Evolutionary conservation across 2,329 filamentous ascomycete species (phyloP).

Genomic region (Trichoderma polysporum): DNA sequence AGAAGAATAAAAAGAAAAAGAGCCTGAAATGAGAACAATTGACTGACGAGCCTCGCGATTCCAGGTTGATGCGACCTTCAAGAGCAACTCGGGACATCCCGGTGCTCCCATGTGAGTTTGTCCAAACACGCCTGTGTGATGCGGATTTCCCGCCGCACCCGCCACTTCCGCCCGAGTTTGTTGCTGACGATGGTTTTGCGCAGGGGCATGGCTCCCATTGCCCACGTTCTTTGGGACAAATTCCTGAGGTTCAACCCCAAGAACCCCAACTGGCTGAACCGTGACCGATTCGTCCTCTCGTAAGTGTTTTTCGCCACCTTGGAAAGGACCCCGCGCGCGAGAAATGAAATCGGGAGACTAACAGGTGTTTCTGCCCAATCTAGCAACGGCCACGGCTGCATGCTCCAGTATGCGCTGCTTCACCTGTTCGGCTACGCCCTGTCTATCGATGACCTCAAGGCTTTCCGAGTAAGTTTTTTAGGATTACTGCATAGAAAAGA

Average conservation of each 20-base stretch:
- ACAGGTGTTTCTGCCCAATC: slow-evolving; percentile 10
- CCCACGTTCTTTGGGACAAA: slow-evolving; percentile 97
- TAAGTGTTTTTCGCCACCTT: slow-evolving; percentile 55
- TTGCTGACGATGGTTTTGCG: slow-evolving; percentile 21
- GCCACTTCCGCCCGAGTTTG: slow-evolving; percentile 29
- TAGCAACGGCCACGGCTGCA: slow-evolving; percentile 98
- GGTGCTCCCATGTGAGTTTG: slow-evolving; percentile 85
- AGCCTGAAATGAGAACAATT: slow-evolving; percentile 21
- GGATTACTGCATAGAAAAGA: neutral
- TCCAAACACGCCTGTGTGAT: neutral
- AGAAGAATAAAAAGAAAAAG: neutral
- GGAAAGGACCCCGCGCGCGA: neutral
- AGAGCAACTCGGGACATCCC: slow-evolving; percentile 96
- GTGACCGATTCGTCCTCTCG: slow-evolving; percentile 98
- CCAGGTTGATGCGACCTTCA: slow-evolving; percentile 94
- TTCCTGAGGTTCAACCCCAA: slow-evolving; percentile 99
- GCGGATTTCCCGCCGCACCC: slow-evolving; percentile 6
- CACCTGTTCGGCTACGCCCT: slow-evolving; percentile 92
- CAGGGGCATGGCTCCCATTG: slow-evolving; percentile 84
- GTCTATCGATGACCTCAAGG: slow-evolving; percentile 87
- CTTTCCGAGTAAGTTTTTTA: slow-evolving; percentile 76
- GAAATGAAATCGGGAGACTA: neutral
- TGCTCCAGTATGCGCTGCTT: slow-evolving; percentile 98
- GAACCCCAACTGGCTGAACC: slow-evolving; percentile 96
- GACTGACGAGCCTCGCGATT: slow-evolving; percentile 28